Evolutionary conservation across 306 rosid genomes (phyloP).

Genomic region (Prunus mongolica): DNA sequence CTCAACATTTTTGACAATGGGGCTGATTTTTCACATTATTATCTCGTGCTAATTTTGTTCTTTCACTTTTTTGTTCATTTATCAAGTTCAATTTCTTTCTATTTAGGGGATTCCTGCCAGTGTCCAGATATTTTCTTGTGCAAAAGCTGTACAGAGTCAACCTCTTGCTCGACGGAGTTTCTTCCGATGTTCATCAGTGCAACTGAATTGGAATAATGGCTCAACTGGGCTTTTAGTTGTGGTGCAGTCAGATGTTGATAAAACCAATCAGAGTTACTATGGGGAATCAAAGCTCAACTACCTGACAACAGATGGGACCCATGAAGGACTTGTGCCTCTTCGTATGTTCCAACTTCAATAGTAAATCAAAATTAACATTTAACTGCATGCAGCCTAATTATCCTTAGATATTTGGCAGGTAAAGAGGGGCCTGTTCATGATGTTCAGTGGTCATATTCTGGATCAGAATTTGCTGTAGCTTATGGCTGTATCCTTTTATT

Average conservation of each 20-base stretch:
- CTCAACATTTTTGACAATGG: background rate
- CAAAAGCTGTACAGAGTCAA: constrained; percentile 56
- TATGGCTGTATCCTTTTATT: constrained; percentile 92
- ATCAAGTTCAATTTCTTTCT: constrained; percentile 13
- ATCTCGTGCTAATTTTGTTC: background rate
- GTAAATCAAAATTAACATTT: background rate
- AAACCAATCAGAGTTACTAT: constrained; percentile 95
- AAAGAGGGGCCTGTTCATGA: constrained; percentile 97
- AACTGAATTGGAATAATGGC: constrained; percentile 76
- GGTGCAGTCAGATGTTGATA: constrained; percentile 91
- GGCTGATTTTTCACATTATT: background rate
- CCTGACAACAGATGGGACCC: constrained; percentile 77
- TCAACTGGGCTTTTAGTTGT: constrained; percentile 82
- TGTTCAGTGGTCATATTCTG: constrained; percentile 86
- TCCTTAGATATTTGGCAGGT: constrained; percentile 56
- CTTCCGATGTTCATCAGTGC: constrained; percentile 82
- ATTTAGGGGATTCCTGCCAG: constrained; percentile 88
- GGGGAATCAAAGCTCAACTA: constrained; percentile 90
- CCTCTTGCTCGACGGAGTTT: constrained; percentile 79
- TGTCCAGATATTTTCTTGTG: constrained; percentile 69
- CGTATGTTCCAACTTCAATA: constrained; percentile 47
- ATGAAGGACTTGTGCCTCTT: constrained; percentile 89
- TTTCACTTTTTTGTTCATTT: constrained; percentile 8
- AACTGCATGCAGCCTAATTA: constrained; percentile 8
- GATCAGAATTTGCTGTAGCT: constrained; percentile 81